phyloP scores from a whole-genome alignment of 352 stramenopile species.

The Blastocystis sp. region DNA sequence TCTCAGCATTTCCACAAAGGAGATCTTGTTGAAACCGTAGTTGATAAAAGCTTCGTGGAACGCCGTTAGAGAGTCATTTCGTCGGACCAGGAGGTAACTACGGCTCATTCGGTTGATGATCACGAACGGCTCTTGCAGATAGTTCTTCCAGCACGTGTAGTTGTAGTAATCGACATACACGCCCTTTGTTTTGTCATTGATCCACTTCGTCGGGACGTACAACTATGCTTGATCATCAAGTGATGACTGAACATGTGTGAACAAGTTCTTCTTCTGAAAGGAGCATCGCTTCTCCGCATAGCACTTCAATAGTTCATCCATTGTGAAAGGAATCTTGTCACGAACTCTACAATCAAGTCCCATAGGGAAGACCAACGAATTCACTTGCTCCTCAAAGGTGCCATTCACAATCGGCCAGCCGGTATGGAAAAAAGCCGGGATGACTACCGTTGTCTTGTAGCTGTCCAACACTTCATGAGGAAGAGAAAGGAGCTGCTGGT shows the following conservation, averaged over 20 bases:
- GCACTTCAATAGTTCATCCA: slow-evolving; percentile 16
- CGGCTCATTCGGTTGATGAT: not conserved
- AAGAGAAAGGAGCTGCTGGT: not conserved
- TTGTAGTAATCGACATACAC: slow-evolving; percentile 12
- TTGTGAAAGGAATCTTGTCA: slow-evolving; percentile 27
- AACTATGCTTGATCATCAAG: not conserved
- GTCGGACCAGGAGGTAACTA: slow-evolving; percentile 45
- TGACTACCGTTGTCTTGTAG: slow-evolving; percentile 14
- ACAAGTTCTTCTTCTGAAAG: slow-evolving; percentile 27
- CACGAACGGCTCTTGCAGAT: slow-evolving; percentile 15
- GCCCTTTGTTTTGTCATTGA: not conserved
- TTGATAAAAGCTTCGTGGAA: slow-evolving; percentile 42
- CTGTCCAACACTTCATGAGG: not conserved
- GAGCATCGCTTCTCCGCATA: not conserved
- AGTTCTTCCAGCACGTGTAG: slow-evolving; percentile 45
- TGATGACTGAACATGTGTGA: slow-evolving; percentile 36
- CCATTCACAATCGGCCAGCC: slow-evolving; percentile 39
- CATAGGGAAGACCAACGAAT: not conserved
- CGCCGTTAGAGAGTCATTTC: slow-evolving; percentile 21
- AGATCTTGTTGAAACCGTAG: slow-evolving; percentile 65
- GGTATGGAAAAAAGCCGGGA: slow-evolving; percentile 58
- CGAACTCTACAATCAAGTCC: not conserved
- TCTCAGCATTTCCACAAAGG: slow-evolving; percentile 38
- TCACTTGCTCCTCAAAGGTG: slow-evolving; percentile 26
- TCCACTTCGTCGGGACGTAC: not conserved